Base-by-base conservation (phyloP, 2,329 filamentous ascomycete genomes). In the Dactylellina haptotyla region DNA sequence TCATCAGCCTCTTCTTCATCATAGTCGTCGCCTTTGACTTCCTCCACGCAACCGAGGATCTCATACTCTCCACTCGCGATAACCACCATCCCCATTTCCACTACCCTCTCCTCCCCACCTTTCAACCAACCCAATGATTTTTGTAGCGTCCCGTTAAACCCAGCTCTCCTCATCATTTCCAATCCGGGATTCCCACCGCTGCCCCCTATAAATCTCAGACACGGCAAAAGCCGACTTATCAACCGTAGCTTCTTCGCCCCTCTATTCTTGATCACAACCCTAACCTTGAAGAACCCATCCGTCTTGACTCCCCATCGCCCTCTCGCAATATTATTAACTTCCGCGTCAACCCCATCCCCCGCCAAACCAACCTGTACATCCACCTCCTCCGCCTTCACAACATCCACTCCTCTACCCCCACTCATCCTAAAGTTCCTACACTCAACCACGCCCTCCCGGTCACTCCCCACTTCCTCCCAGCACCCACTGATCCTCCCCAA, bases 111-210 rank as follows among this genome's bases (percentile, higher is more conserved):
- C 46, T 85, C 83, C 3, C 87, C 85, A 0, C 88, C 86, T 4
- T 81, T 80, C 0, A 97, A 79, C 4, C 86, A 79, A 0, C 90
- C 88, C 0, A 97, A 82, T 1, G 87, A 84, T 78, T 89, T 89
- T 81, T 97, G 93, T 66, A 97, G 81, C 28, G 90, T 88, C 1
- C 93, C 93, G 76, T 92, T 94, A 89, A 92, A 95, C 0, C 89
- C 89, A 61, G 97, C 85, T 75, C 92, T 91, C 78, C 91, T 89
- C 43, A 90, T 90, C 64, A 94, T 87, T 79, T 97, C 93, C 30
- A 73, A 18, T 12, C 67, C 67, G n/a, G 67, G 43, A 43, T 53
- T 64, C 16, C 61, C 48, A 34, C 28, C 45, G 25, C 39, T 46
- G 1, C 58, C 61, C 4, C 61, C 69, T 16, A 73, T 39, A 51